Base-by-base conservation (phyloP, 345 rosid genomes). In the Sapria himalayana region DNA sequence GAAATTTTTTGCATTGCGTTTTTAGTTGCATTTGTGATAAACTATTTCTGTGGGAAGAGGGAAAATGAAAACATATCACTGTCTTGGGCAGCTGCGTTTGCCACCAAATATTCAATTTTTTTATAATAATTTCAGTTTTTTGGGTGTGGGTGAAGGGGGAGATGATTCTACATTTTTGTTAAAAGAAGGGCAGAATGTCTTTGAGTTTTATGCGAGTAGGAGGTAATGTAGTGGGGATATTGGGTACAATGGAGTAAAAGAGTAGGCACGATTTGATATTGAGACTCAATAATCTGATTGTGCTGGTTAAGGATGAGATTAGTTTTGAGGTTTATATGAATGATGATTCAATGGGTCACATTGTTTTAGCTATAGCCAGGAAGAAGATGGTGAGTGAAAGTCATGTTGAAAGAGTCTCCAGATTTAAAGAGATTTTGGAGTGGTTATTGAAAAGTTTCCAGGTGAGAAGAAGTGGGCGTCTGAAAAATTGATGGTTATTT, bases 161-260 rank as follows among this genome's bases (percentile, higher is more conserved):
- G 92, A 91, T 0, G 95, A 80, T 58, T 73, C 93, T 16, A 92
- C 95, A 0, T 51, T 91, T 56, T 45, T 91, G 69, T 59, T 91
- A 15, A 91, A 84, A 56, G 99, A 91, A 67, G 93, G 80, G 29
- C 77, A 70, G 57, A 77, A 56, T 16, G 80, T 91, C 35, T 91
- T 91, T 52, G 84, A 84, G 38, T 80, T 91, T 56, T 84, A 91
- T 29, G 99, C 95, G 0, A 84, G 93, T 9, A 95, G 99, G 16
- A 73, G 99, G 4, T 65, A 95, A 50, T 80, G 64, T 45, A 82
- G 99, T 60, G 41, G 95, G 99, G n/a, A 7, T 91, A 39, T 25
- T 91, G 61, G 99, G 93, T 3, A 91, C 95, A 0, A 67, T 91
- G 76, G 93, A 91, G 74, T 62, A 82, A 50, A 84, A 77, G 71